A percentile compares a stretch with the other conserved stretches of the same genome.
Conservation (phyloP, 805 yeast species). For the Cyberlindnera xylosilytica region DNA sequence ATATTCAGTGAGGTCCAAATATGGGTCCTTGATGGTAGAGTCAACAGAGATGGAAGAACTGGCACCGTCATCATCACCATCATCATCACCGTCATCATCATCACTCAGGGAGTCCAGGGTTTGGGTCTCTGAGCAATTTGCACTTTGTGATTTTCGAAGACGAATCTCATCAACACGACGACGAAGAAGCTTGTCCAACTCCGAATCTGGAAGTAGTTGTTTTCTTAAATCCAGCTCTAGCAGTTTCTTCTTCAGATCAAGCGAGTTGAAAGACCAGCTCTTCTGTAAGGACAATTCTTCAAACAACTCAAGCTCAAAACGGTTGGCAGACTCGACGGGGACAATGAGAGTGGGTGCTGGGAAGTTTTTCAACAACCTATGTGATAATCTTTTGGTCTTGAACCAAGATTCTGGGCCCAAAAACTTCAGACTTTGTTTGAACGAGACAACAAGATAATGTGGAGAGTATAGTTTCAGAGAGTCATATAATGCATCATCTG, state of each 20-base stretch:
- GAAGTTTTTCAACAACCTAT: slow-evolving; percentile 59
- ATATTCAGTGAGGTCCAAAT: slow-evolving; percentile 3
- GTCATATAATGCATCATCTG: slow-evolving; percentile 54
- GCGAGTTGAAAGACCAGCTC: slow-evolving; percentile 4
- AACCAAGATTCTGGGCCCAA: slow-evolving; percentile 51
- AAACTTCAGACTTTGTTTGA: slow-evolving; percentile 43
- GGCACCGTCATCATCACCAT: neutral
- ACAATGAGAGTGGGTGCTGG: slow-evolving; percentile 67
- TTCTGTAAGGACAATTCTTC: slow-evolving; percentile 25
- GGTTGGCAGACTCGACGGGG: slow-evolving; percentile 55
- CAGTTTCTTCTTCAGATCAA: too few relatives aligned
- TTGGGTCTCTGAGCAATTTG: neutral
- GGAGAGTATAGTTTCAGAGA: slow-evolving; percentile 63
- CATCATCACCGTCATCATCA: slow-evolving; percentile 1
- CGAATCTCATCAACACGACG: slow-evolving; percentile 2
- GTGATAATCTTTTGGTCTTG: slow-evolving; percentile 60
- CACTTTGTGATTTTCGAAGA: neutral
- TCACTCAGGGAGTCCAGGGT: slow-evolving; percentile 1
- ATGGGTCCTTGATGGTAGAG: slow-evolving; percentile 1
- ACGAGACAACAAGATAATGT: slow-evolving; percentile 50
- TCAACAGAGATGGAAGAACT: slow-evolving; percentile 11
- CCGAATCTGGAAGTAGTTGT: slow-evolving; percentile 3
- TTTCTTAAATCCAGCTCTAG: too few relatives aligned
- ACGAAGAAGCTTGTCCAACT: slow-evolving; percentile 4
- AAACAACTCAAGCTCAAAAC: slow-evolving; percentile 34